Evolutionary conservation across 23 red algal genomes (phyloP), one percentile per base, ranked within the genome.

Genomic region (Cyanidiococcus yangmingshanensis): DNA sequence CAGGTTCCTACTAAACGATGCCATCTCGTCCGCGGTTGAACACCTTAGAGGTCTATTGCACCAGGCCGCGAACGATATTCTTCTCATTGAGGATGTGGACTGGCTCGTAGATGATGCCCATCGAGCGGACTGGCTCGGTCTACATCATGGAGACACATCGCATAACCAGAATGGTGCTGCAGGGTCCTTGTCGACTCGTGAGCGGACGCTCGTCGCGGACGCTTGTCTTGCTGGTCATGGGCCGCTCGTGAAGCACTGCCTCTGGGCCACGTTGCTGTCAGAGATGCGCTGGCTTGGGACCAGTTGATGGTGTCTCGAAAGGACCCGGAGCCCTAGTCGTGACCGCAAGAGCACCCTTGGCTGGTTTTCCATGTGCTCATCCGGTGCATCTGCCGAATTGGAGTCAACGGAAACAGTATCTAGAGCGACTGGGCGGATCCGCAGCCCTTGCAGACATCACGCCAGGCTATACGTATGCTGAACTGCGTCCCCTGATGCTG

Each of bases 401-500:
- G 63, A 2, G 32, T 3, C 32, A 25, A 35, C 63, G 63, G 27
- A 25, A 71, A 7, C n/a, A 25, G n/a, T 71, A 71, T 35, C 63
- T 71, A 3, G 12, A 25, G n/a, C 21, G 3, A 7, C 12, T 30
- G 7, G n/a, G 32, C 15, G n/a, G 32, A 71, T 29, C 63, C 16
- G 32, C 7, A 29, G 3, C n/a, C 7, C 63, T 71, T 25, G 63
- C 63, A 7, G 63, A 71, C 27, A 35, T 35, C 63, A 71, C 63
- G 3, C n/a, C 63, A 25, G 63, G 63, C 63, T 71, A 71, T 29
- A 71, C n/a, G 3, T 71, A 32, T 71, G 63, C 63, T 7, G 63
- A 71, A 32, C 63, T 71, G 63, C 63, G 27, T 54, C 12, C 45
- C 12, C 45, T 54, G 7, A 7, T 54, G 12, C 21, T 7, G 45